Evolutionary conservation across 163 green algal species (phyloP), one percentile per base, ranked within the genome.

Genomic region (Scenedesmus sp.): DNA sequence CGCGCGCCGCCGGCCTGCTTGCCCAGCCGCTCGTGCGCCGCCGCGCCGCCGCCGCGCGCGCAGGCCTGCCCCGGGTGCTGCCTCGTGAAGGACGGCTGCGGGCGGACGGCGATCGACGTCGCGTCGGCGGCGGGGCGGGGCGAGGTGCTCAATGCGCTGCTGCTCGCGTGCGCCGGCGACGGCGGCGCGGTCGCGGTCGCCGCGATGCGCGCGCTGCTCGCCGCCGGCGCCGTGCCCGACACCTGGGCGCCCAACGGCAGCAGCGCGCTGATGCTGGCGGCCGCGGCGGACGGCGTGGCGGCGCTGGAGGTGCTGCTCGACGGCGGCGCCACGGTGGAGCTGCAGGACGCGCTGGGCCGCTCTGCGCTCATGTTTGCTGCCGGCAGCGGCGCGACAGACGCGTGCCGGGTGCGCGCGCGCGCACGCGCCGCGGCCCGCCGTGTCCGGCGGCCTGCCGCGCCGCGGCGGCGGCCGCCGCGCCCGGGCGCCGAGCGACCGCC

Each of bases 101-200:
- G 87, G 18, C 77, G 87, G 63, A 88, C 81, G 3, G 86, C 91
- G 13, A 73, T 92, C 14, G 87, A 95, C 33, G 75, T 91, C n/a
- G 88, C 91, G 22, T 78, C 80, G 24, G 75, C 85, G 14, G 87
- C 75, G 22, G 81, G 86, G 5, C 73, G 86, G 14, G 87, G 86
- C 33, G 91, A 94, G 82, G 90, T 94, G 56, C 78, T 95, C n/a
- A 96, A 96, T 66, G 91, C 91, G 0, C 89, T 96, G 89, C 87
- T 96, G 71, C 86, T 96, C 31, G 91, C 87, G 2, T 95, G 91
- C 62, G 77, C 91, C 7, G 87, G 85, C 0, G 81, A 88, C 47
- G 66, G 62, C 13, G 2, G 78, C 60, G 33, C 80, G 18, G 80
- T 83, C 45, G 67, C 62, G 14, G 70, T 74, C 20, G 42, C 60